These are phyloP conservation scores for Pholiota molesta DNA, from an alignment of 768 basidiomycete genomes.

Conservation along the genomic window DNA sequence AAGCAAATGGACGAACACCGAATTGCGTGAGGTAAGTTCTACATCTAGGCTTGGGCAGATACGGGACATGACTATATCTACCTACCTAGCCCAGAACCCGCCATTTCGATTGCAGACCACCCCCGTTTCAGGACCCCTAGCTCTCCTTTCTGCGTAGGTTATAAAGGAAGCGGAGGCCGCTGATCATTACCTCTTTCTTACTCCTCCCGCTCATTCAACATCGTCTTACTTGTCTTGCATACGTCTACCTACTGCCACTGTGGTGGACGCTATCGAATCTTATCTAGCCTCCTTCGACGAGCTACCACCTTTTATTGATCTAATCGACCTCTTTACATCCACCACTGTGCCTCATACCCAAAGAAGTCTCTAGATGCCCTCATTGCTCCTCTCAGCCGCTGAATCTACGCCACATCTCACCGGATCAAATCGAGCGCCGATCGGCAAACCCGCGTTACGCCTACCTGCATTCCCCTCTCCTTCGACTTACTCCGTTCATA, in stretches of 20 bases:
- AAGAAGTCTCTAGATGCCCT: not conserved
- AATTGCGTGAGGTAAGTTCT: slow-evolving; percentile 1
- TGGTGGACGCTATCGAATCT: not conserved
- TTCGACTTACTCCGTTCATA: not conserved
- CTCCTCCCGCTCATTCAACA: not conserved
- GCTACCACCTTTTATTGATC: no score
- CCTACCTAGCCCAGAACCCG: not conserved
- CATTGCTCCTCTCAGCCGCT: not conserved
- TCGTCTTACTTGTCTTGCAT: not conserved
- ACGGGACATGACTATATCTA: not conserved
- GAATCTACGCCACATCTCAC: not conserved
- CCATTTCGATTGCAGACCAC: not conserved
- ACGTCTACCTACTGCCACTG: not conserved
- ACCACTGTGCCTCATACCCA: no score
- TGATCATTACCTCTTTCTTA: not conserved
- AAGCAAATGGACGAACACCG: not conserved
- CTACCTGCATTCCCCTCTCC: not conserved
- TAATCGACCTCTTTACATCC: no score
- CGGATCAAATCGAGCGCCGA: not conserved
- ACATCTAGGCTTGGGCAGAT: not conserved
- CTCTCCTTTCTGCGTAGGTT: not conserved
- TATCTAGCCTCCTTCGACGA: no score
- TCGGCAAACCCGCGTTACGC: not conserved
- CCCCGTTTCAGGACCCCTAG: not conserved
- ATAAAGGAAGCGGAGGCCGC: not conserved